These are phyloP conservation scores for Amaranthus hypochondriacus DNA, from an alignment of 148 eudicot species.

Conservation along the genomic window DNA sequence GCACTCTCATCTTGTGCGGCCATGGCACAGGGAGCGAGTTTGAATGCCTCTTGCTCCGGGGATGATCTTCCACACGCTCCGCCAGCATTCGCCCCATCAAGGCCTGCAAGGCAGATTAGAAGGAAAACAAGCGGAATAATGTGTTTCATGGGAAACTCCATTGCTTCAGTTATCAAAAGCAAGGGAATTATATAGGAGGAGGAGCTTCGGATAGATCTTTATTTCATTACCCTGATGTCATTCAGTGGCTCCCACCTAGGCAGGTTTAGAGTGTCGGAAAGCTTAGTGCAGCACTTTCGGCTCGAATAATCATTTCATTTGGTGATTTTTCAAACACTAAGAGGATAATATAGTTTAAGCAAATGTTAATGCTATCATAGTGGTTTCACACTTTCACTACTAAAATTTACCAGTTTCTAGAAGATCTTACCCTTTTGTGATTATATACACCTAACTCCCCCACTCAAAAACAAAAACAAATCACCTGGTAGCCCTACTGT, in stretches of 20 bases:
- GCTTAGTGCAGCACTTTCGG: constrained; percentile 23
- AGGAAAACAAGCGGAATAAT: constrained; percentile 31
- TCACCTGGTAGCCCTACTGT: too few relatives aligned
- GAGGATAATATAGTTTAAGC: constrained; percentile 5
- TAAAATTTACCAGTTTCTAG: neutral
- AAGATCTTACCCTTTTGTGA: neutral
- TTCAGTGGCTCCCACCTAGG: too few relatives aligned
- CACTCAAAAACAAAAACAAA: neutral
- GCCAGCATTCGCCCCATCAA: constrained; percentile 26
- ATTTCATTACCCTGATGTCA: too few relatives aligned
- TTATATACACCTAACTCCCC: neutral
- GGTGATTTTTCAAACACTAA: constrained; percentile 17
- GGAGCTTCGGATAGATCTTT: neutral
- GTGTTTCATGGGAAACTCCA: constrained; percentile 20
- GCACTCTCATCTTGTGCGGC: constrained; percentile 47
- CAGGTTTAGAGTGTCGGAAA: too few relatives aligned
- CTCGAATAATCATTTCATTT: constrained; percentile 11
- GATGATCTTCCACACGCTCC: constrained; percentile 55
- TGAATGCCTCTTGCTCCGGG: constrained; percentile 56
- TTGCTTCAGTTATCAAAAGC: neutral
- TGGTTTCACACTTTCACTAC: neutral
- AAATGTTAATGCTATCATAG: constrained; percentile 11
- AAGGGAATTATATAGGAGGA: constrained; percentile 16
- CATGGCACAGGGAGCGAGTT: constrained; percentile 52
- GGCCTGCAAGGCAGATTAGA: constrained; percentile 24